Base-by-base conservation (phyloP, 768 basidiomycete genomes). In the Phaeolepiota aurea region DNA sequence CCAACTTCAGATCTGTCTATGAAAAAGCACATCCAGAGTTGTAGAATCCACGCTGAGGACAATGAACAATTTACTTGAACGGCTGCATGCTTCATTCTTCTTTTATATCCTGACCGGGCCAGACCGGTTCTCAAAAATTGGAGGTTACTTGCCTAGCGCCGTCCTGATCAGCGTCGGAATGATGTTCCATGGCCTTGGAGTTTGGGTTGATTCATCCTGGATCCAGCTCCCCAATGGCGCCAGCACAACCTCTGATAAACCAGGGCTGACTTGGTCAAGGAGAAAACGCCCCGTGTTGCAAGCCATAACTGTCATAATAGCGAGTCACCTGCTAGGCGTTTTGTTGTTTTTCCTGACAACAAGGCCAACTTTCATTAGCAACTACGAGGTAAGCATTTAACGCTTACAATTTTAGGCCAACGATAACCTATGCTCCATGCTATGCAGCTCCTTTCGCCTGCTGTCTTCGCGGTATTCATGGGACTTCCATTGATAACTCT, bases 11-110 rank as follows among this genome's bases (percentile, higher is more conserved):
- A 44, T 34, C 41, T 37, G 32, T 43, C 51, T 21, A 28, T 38
- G 19, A 7, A 28, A 38, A n/a, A n/a, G n/a, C n/a, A n/a, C n/a
- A n/a, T 25, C 18, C 44, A 93, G 91, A 32, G 72, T 83, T 33
- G 55, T 92, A 25, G 96, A 99, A 63, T 91, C 90, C 1, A 80
- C 86, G 11, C 70, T 96, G 21, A 77, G 93, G 43, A 87, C 92
- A 11, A 77, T 81, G 55, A 97, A 96, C 61, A 99, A 99, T 55
- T 74, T 98, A 4, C 72, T 97, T 14, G 96, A 99, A 55, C 80
- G 96, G 12, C 77, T 98, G 15, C 96, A 99, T 57, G 93, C 93
- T 1, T 98, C 94, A 0, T 93, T 94, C 63, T 97, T 98, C 68
- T 92, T 98, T 65, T 98, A 93, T 63, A 69, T 98, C 45, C 63